Conservation (phyloP, 73 alveolate species). For the Uronychia binucleata region DNA sequence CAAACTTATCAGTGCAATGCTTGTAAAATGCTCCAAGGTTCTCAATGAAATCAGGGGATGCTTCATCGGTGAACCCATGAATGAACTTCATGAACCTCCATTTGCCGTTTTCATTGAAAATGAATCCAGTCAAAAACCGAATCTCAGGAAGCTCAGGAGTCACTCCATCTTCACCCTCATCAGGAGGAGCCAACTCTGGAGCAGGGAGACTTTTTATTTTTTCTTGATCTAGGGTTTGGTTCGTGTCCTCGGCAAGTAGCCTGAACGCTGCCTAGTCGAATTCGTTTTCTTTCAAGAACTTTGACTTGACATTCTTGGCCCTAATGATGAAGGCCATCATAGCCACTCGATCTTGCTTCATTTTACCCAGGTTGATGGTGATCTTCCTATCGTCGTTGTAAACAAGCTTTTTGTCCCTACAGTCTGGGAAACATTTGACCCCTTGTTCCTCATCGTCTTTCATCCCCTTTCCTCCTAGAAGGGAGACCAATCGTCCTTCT, state of each 20-base stretch:
- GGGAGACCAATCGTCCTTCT: not conserved
- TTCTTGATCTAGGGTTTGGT: constrained; percentile 18
- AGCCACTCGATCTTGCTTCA: not conserved
- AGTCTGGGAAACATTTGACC: not conserved
- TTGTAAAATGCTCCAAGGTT: constrained; percentile 1
- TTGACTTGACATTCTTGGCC: not conserved
- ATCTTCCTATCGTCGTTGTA: constrained; percentile 32
- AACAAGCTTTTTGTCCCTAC: constrained; percentile 10
- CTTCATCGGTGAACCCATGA: not conserved
- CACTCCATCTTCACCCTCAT: constrained; percentile 39
- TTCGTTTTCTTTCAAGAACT: not conserved
- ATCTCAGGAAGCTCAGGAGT: not conserved
- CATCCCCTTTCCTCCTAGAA: not conserved
- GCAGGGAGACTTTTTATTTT: not conserved
- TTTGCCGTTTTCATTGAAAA: constrained; percentile 1
- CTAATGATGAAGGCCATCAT: not conserved
- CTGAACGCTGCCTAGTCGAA: constrained; percentile 22
- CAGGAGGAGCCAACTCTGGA: constrained; percentile 17
- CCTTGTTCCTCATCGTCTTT: not conserved
- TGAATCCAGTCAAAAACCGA: constrained; percentile 5
- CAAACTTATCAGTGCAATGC: not conserved
- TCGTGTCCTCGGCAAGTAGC: constrained; percentile 25
- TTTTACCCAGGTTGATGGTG: not conserved
- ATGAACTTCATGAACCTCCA: constrained; percentile 14
- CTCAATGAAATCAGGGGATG: constrained; percentile 7